phyloP scores from a whole-genome alignment of 192 early-diverging fungal genomes.

The Phycomyces nitens region DNA sequence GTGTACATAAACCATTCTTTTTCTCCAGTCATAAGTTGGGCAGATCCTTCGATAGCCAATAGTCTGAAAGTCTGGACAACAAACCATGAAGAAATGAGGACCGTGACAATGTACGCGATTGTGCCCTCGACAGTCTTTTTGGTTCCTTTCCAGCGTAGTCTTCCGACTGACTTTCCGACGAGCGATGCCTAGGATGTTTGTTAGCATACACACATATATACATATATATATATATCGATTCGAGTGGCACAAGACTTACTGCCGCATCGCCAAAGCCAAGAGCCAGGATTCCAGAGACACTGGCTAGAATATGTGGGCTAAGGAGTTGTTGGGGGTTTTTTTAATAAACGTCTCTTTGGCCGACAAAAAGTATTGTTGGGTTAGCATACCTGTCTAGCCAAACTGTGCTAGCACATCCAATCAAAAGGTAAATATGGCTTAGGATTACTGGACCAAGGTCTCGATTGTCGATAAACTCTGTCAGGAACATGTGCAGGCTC shows the following conservation, averaged over 20 bases:
- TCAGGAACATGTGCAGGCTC: conserved; percentile 67
- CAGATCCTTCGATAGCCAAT: conserved; percentile 1
- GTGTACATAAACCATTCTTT: conserved; percentile 34
- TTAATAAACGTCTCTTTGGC: no score
- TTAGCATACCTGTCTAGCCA: conserved; percentile 78
- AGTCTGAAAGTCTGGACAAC: conserved; percentile 20
- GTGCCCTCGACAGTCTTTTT: conserved; percentile 89
- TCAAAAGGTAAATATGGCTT: conserved; percentile 83
- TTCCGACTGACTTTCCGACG: conserved; percentile 72
- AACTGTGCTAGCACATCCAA: conserved; percentile 88
- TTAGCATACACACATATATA: neutral
- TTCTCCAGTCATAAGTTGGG: conserved; percentile 18
- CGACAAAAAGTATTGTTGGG: no score
- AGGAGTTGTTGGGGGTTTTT: no score
- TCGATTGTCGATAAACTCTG: conserved; percentile 78
- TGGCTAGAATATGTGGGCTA: conserved; percentile 43
- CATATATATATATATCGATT: no score
- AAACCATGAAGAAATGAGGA: conserved; percentile 48
- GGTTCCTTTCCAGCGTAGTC: conserved; percentile 68
- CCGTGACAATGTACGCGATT: conserved; percentile 66
- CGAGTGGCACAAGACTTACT: neutral
- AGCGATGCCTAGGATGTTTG: conserved; percentile 69
- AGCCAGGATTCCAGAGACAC: conserved; percentile 77
- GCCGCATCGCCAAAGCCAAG: conserved; percentile 89
- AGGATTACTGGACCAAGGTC: conserved; percentile 83